Conservation (phyloP, 768 basidiomycete species). For the Rickenella mellea region DNA sequence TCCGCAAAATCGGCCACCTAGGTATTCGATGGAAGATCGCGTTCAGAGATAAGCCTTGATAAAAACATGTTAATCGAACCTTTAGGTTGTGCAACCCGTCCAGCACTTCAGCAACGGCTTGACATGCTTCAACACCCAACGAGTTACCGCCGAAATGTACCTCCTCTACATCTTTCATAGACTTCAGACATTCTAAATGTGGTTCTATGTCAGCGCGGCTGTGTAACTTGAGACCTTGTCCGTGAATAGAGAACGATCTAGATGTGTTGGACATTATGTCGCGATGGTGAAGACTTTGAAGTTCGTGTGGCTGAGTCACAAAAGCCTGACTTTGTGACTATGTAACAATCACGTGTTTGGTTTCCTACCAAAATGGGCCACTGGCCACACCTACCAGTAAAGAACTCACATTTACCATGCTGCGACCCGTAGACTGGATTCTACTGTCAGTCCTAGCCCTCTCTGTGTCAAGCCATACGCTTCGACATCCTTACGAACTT, state of each 20-base stretch:
- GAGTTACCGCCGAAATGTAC: conserved; percentile 93
- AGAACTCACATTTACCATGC: too few species aligned
- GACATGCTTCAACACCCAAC: conserved; percentile 82
- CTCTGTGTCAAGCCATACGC: too few species aligned
- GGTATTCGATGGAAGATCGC: background rate
- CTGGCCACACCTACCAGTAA: too few species aligned
- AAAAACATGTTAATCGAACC: conserved; percentile 31
- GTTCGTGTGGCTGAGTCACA: too few species aligned
- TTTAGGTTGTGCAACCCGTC: conserved; percentile 56
- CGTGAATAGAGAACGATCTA: conserved; percentile 25
- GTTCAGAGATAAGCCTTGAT: background rate
- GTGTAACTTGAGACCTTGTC: conserved; percentile 74
- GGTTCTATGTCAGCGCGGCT: conserved; percentile 67
- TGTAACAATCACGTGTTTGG: too few species aligned
- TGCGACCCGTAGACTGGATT: too few species aligned
- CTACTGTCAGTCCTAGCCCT: too few species aligned
- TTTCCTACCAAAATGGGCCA: too few species aligned
- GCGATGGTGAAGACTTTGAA: too few species aligned
- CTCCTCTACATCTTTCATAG: conserved; percentile 58
- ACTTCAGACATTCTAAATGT: conserved; percentile 36
- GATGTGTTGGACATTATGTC: conserved; percentile 1
- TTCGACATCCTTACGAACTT: too few species aligned
- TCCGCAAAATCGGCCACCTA: conserved; percentile 95
- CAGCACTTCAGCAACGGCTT: conserved; percentile 75
- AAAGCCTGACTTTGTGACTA: too few species aligned